Percentiles rank a stretch among this genome's conserved stretches.
phyloP scores from a whole-genome alignment of 805 yeast genomes.

The Cyberlindnera sargentensis region DNA sequence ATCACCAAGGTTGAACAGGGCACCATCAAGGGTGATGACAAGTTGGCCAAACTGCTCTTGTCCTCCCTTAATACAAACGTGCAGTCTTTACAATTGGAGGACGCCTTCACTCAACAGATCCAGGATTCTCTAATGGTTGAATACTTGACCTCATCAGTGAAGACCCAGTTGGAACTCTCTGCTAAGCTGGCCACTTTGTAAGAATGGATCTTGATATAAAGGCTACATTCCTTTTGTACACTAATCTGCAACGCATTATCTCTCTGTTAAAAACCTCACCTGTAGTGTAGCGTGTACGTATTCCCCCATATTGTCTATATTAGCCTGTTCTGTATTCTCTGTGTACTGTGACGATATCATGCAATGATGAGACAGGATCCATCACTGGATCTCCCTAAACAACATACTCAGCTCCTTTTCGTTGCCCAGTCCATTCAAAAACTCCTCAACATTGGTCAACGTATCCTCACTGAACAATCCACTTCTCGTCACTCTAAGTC shows the following conservation, averaged over 20 bases:
- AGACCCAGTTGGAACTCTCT: slow-evolving; percentile 76
- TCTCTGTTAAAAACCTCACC: background rate
- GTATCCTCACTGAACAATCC: slow-evolving; percentile 75
- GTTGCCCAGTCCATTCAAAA: slow-evolving; percentile 44
- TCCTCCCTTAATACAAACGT: slow-evolving; percentile 48
- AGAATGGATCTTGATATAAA: too few relatives aligned
- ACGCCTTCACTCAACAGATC: slow-evolving; percentile 60
- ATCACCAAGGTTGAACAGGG: slow-evolving; percentile 36
- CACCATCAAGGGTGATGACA: slow-evolving; percentile 42
- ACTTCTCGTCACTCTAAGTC: slow-evolving; percentile 63
- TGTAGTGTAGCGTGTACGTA: background rate
- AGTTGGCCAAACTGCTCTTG: slow-evolving; percentile 61
- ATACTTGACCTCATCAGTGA: slow-evolving; percentile 74
- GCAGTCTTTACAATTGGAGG: slow-evolving; percentile 37
- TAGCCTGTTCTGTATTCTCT: background rate
- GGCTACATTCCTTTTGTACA: slow-evolving; percentile 21
- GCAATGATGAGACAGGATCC: background rate
- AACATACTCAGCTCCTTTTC: slow-evolving; percentile 34
- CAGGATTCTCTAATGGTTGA: slow-evolving; percentile 80
- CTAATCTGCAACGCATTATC: background rate
- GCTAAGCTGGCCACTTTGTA: slow-evolving; percentile 57
- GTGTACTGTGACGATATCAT: background rate
- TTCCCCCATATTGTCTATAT: too few relatives aligned
- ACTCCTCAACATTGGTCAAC: slow-evolving; percentile 67
- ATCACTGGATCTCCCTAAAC: slow-evolving; percentile 17